Percentiles rank a stretch among this genome's conserved stretches.
Conservation (phyloP, 495 filamentous ascomycete genomes). For the Aspergillus heteromorphus region DNA sequence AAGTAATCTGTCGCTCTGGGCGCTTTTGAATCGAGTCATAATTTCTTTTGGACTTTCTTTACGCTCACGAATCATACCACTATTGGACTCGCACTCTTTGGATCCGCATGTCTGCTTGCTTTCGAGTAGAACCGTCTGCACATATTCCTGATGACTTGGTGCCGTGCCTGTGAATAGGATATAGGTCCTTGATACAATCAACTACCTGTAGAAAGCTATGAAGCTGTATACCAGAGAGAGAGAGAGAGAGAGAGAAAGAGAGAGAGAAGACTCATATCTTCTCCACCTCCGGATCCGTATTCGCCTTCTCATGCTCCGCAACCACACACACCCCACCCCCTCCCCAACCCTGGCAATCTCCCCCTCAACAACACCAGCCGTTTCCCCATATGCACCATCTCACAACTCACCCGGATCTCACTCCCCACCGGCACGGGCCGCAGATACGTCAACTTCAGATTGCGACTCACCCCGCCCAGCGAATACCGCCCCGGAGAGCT, state of each 20-base stretch:
- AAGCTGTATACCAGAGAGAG: too few species aligned
- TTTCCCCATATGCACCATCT: slow-evolving; percentile 59
- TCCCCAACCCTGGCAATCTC: slow-evolving; percentile 39
- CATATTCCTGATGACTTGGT: not conserved
- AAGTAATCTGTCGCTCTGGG: slow-evolving; percentile 24
- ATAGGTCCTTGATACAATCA: not conserved
- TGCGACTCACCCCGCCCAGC: slow-evolving; percentile 59
- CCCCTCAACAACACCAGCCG: slow-evolving; percentile 41
- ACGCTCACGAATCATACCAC: slow-evolving; percentile 5
- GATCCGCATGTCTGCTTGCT: not conserved
- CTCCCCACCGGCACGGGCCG: slow-evolving; percentile 52
- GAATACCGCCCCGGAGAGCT: slow-evolving; percentile 57
- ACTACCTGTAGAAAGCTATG: not conserved
- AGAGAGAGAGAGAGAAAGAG: too few species aligned
- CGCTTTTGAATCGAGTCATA: slow-evolving; percentile 23
- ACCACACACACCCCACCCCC: slow-evolving; percentile 52
- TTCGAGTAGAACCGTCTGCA: not conserved
- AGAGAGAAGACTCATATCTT: too few species aligned
- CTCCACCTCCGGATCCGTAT: slow-evolving; percentile 46
- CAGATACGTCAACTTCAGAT: slow-evolving; percentile 63
- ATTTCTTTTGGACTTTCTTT: slow-evolving; percentile 28
- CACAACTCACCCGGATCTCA: slow-evolving; percentile 50
- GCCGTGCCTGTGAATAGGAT: not conserved
- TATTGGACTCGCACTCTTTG: slow-evolving; percentile 10
- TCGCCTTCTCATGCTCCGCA: slow-evolving; percentile 68